A percentile compares a stretch with the other conserved stretches of the same genome.
Conservation (phyloP, 768 basidiomycete species). For the Tulasnella sp. region DNA sequence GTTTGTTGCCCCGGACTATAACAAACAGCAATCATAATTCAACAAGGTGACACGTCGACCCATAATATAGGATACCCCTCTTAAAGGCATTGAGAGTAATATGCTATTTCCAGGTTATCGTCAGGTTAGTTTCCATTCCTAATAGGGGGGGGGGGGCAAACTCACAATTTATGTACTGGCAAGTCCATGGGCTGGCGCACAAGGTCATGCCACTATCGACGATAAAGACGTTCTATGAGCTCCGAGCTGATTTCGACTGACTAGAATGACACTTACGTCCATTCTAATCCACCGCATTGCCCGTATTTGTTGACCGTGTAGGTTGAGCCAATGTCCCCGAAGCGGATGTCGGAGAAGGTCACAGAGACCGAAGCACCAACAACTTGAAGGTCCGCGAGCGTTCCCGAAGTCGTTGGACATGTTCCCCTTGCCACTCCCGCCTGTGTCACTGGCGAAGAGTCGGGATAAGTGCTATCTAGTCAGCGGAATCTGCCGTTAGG, state of each 20-base stretch:
- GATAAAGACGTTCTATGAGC: background rate
- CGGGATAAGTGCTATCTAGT: background rate
- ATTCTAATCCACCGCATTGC: background rate
- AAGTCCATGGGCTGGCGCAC: background rate
- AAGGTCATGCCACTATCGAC: background rate
- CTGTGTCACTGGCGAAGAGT: background rate
- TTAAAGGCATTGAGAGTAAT: background rate
- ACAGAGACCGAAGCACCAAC: background rate
- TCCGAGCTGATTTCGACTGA: background rate
- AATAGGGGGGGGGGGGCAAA: background rate
- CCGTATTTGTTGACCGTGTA: background rate
- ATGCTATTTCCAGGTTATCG: background rate
- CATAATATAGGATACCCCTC: background rate
- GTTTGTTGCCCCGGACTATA: too few species aligned
- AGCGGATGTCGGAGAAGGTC: constrained; percentile 1
- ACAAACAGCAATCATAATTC: too few species aligned
- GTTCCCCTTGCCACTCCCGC: background rate
- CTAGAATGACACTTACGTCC: background rate
- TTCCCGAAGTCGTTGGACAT: background rate
- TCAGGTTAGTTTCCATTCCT: background rate
- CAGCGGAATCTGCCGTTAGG: background rate
- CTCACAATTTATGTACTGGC: background rate
- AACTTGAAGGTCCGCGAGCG: background rate
- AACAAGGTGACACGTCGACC: background rate
- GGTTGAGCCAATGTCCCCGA: background rate